Base-by-base conservation (phyloP, 2,329 filamentous ascomycete genomes). In the Aspergillus amoenus region DNA sequence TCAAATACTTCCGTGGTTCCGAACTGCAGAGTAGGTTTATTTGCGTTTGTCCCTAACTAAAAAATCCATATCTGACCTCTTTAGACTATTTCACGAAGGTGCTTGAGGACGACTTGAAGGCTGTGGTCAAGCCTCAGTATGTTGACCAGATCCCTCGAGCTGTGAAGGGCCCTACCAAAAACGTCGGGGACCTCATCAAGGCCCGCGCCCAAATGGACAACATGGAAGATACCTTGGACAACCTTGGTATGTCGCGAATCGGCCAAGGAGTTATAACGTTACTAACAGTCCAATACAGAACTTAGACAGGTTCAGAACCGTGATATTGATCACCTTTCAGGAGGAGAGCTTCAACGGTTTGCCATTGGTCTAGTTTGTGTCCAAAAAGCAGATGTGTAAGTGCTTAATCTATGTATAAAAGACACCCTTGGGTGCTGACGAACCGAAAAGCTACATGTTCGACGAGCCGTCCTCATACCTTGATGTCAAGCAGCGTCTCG, bases 391-490 rank as follows among this genome's bases (percentile, higher is more conserved):
- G 94, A 99, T 75, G 91, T 96, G 80, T 86, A 81, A 71, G 82
- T 72, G 49, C 12, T 32, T 21, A 7, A 30, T 17, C 9, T n/a
- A 32, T 15, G 45, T 59, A 8, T 22, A 54, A 7, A 40, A 47
- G 40, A 24, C 9, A 11, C 48, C 5, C 13, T 37, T 39, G 7
- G 15, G 24, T 37, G 40, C 64, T 68, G 45, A 71, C 51, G 44
- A 32, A 41, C 8, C 24, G 3, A n/a, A 49, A 7, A 85, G 80
- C 11, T 99, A 99, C 83, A 97, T 99, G 94, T 99, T 99, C 70
- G 94, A 99, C 77, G 94, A 99, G 81, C 95, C 95, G 17, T 97
- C 93, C 41, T 99, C 94, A 39, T 99, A 97, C 78, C 85, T 99
- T 57, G 95, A 99, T 89, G 94, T 99, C 73, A 97, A 97, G 84